Base-by-base conservation (phyloP, 345 rosid genomes). In the Acer negundo region DNA sequence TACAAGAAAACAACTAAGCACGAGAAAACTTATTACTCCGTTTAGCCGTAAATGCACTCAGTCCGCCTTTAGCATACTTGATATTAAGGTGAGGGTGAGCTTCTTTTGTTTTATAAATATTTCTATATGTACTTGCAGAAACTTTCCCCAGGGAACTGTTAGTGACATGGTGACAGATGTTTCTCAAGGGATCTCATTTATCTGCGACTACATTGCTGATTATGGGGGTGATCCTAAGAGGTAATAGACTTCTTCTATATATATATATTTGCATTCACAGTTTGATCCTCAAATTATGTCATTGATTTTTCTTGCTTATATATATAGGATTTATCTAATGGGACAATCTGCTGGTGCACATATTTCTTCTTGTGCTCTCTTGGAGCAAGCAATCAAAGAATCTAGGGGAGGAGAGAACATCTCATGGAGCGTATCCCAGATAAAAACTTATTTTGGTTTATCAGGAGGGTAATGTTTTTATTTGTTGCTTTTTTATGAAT, bases 291-390 rank as follows among this genome's bases (percentile, higher is more conserved):
- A 77, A 75, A 70, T 72, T 70, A 22, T 74, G 64, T 66, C 61
- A 61, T 70, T 83, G 38, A 70, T 75, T 80, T 19, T 24, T 80
- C 35, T 10, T 79, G 17, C 24, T 78, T 83, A 16, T 73, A 77
- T 77, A 26, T 74, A 65, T 78, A 96, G 99, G 89, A 87, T 94
- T 75, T 96, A 91, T 84, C 80, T 94, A 78, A 94, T 92, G 99
- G 99, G 99, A 13, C 99, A 96, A 83, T 96, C 99, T 46, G 99
- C 98, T 75, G 99, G 98, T 67, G 98, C 98, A 81, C 99, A 96
- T 84, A 92, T 96, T 62, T 91, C 98, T 75, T 88, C 97, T 23
- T 94, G 99, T 83, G 90, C 88, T 80, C 97, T 96, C 47, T 77
- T 96, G 73, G 92, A 96, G 72, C 99, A 95, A 88, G 94, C 98